These are phyloP conservation scores for Coemansia sp. DNA, from an alignment of 192 early-diverging fungal genomes.

Conservation along the genomic window DNA sequence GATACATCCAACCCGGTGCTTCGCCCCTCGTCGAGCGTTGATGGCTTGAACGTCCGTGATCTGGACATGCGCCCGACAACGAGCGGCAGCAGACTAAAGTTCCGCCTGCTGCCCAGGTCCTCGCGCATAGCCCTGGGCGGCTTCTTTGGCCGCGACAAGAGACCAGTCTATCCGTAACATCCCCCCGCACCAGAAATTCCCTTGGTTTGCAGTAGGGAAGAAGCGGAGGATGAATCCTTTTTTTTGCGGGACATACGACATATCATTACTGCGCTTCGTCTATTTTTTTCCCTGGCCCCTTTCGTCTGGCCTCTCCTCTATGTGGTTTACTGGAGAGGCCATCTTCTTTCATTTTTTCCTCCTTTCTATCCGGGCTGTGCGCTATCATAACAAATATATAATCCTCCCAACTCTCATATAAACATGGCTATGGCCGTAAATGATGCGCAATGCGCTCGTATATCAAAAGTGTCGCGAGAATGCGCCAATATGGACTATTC, in stretches of 20 bases:
- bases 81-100: conserved; percentile 10
- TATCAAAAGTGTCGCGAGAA: conserved; percentile 1
- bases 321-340: not conserved
- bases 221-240: not conserved
- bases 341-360: not conserved
- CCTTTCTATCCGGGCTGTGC: too few relatives aligned
- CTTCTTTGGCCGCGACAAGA: conserved; percentile 34
- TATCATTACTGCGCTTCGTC: too few relatives aligned
- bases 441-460: not conserved
- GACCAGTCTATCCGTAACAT: conserved; percentile 2
- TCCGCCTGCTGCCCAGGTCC: conserved; percentile 27
- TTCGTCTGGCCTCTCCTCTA: not conserved
- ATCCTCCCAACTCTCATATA: not conserved
- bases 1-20: conserved; percentile 8
- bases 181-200: not conserved
- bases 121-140: conserved; percentile 28
- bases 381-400: conserved; percentile 4
- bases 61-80: conserved; percentile 3
- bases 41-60: too few relatives aligned
- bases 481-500: conserved; percentile 2
- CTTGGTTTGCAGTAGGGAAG: too few relatives aligned
- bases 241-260: not conserved
- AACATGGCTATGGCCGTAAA: too few relatives aligned
- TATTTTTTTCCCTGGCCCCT: not conserved
- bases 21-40: conserved; percentile 20